phyloP scores from a whole-genome alignment of 1,139 yeast genomes.

The Protomyces inouyei region DNA sequence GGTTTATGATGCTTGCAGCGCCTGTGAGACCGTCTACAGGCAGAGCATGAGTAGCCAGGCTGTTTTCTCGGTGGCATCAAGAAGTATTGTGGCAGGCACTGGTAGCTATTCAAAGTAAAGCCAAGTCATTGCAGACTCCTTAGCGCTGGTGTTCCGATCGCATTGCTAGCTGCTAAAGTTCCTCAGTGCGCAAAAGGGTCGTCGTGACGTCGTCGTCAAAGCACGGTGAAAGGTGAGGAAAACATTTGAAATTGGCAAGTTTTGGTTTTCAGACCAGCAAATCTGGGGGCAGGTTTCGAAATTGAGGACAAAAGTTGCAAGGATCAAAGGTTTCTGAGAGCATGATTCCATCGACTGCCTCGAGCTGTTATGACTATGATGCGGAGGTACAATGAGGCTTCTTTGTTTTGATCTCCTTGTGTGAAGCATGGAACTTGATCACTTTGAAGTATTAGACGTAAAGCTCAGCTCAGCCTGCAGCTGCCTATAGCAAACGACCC shows the following conservation, averaged over 20 bases:
- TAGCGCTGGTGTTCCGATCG: background rate
- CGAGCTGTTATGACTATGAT: background rate
- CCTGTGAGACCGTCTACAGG: constrained; percentile 1
- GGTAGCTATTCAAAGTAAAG: background rate
- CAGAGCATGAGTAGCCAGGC: constrained; percentile 23
- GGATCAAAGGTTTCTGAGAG: background rate
- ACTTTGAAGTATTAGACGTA: too few relatives aligned
- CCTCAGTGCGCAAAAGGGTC: background rate
- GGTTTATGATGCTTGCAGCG: background rate
- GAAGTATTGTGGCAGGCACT: background rate
- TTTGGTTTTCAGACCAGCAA: background rate
- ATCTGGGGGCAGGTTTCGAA: too few relatives aligned
- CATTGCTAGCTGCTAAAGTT: background rate
- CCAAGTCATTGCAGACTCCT: background rate
- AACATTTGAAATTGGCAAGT: background rate
- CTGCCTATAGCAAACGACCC: background rate
- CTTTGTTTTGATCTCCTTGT: too few relatives aligned
- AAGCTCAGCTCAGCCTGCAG: too few relatives aligned
- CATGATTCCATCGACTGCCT: background rate
- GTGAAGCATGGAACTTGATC: background rate
- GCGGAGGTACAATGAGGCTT: background rate
- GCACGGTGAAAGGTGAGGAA: background rate
- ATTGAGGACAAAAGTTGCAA: background rate
- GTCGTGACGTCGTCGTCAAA: background rate
- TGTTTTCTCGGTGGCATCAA: background rate